Evolutionary conservation across 2,329 filamentous ascomycete species (phyloP).

Genomic region (Aspergillus sp.): DNA sequence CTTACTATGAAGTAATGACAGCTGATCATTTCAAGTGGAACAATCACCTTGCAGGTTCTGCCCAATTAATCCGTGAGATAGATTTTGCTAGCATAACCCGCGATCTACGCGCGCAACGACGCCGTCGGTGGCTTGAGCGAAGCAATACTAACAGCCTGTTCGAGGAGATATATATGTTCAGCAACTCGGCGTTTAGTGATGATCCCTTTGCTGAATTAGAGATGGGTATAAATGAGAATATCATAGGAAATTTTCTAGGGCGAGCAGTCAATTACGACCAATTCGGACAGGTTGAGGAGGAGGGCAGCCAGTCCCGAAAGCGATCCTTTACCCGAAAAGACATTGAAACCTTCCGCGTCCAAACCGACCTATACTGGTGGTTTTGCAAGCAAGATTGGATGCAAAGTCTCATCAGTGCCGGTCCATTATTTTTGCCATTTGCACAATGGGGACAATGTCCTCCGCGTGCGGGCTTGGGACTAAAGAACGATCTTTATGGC

Average conservation of each 20-base stretch:
- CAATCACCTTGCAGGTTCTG: conserved; percentile 82
- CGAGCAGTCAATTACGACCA: conserved; percentile 59
- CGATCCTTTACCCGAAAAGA: conserved; percentile 55
- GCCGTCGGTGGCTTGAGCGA: conserved; percentile 40
- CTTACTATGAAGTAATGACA: conserved; percentile 91
- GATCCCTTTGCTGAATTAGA: conserved; percentile 45
- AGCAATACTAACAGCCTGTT: conserved; percentile 22
- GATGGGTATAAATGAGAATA: conserved; percentile 54
- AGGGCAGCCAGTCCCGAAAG: conserved; percentile 21
- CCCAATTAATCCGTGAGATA: conserved; percentile 78
- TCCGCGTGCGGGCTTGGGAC: conserved; percentile 77
- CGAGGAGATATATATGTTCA: conserved; percentile 23
- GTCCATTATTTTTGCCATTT: conserved; percentile 77
- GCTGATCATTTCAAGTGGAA: conserved; percentile 97
- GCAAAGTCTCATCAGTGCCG: conserved; percentile 85
- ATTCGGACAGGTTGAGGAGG: conserved; percentile 51
- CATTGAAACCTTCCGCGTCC: conserved; percentile 74
- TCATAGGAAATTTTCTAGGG: conserved; percentile 61
- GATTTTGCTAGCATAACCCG: conserved; percentile 73
- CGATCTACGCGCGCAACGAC: conserved; percentile 66
- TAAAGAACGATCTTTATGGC: conserved; percentile 76
- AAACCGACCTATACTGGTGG: conserved; percentile 93
- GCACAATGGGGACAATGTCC: conserved; percentile 82
- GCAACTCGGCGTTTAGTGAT: conserved; percentile 40
- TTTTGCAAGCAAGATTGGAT: conserved; percentile 92